Percentiles rank a stretch among this genome's conserved stretches.
Evolutionary conservation across 225 moss, liverwort and hornwort genomes (phyloP).

Genomic region (Marchantia polymorpha): DNA sequence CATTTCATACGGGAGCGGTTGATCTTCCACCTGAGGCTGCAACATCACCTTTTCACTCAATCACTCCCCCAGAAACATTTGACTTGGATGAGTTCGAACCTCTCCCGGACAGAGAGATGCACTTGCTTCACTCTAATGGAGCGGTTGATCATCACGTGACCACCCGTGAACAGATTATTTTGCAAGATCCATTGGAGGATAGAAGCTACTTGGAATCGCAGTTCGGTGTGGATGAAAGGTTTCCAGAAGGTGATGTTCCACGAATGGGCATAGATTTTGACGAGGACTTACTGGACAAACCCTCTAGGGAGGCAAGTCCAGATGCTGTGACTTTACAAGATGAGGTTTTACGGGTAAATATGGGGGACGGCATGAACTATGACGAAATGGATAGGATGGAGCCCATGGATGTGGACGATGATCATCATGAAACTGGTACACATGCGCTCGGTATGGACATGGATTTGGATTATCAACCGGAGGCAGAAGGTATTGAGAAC

Average conservation of each 20-base stretch:
- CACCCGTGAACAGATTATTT: slow-evolving; percentile 93
- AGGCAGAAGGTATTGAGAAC: slow-evolving; percentile 47
- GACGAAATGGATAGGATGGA: slow-evolving; percentile 93
- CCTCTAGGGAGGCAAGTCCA: slow-evolving; percentile 28
- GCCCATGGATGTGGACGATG: slow-evolving; percentile 72
- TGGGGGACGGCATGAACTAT: slow-evolving; percentile 71
- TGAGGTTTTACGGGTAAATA: slow-evolving; percentile 50
- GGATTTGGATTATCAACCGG: slow-evolving; percentile 49
- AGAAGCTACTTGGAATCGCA: slow-evolving; percentile 75
- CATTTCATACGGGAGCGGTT: slow-evolving; percentile 93
- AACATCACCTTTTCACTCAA: slow-evolving; percentile 94
- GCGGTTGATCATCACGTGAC: slow-evolving; percentile 90
- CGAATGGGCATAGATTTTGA: slow-evolving; percentile 88
- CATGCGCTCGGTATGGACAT: slow-evolving; percentile 37
- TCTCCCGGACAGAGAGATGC: slow-evolving; percentile 77
- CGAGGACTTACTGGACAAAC: slow-evolving; percentile 68
- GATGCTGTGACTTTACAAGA: slow-evolving; percentile 51
- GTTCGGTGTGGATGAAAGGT: slow-evolving; percentile 91
- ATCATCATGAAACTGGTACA: slow-evolving; percentile 43
- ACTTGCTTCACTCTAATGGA: slow-evolving; percentile 70
- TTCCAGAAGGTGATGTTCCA: slow-evolving; percentile 80
- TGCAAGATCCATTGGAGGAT: slow-evolving; percentile 82
- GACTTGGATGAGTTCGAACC: slow-evolving; percentile 99
- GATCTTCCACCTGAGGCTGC: slow-evolving; percentile 95
- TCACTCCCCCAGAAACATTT: slow-evolving; percentile 91